Evolutionary conservation across 202 grass and related monocot genomes (phyloP), one percentile per base, ranked within the genome.

Genomic region (Musa balbisiana): DNA sequence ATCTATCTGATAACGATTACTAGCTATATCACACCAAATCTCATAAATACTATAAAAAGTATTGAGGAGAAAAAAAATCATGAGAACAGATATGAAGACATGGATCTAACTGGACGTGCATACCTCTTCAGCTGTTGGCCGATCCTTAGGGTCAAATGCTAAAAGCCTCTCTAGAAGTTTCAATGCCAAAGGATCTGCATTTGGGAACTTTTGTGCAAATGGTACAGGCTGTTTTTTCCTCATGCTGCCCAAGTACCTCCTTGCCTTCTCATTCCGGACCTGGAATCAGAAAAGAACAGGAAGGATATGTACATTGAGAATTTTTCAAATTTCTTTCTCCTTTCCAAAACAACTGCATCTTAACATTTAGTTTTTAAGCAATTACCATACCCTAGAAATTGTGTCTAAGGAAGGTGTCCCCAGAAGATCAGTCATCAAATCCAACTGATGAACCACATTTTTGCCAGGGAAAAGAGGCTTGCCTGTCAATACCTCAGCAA

Each of bases 391-490:
- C 95, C 53, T 80, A 69, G 89, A 94, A 83, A 95, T 84, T 56
- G 85, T 87, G 22, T 95, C 89, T 2, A 21, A 19, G 26, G 95
- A 85, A 80, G 95, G 95, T 33, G 85, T 89, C 20, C 95, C 91
- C 62, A 99, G 83, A 63, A 99, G 89, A 85, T 99, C 91, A 78
- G 95, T 98, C 80, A 98, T 98, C 77, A 98, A 88, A 79, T 98
- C 95, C 77, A 98, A 85, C 74, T 98, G 91, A 56, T 98, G 95
- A 88, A 94, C 89, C 51, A 98, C 95, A 94, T 98, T 94, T 90
- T 99, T 99, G 21, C 95, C 95, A 71, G 91, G 95, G 77, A 99
- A 99, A 67, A 99, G 89, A 80, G 95, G 95, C 70, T 99, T 99
- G 72, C 95, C 95, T 58, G 89, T 92, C 77, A 95, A 88, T 78